Conservation (phyloP, 2,329 filamentous ascomycete genomes). For the Penicillium concentricum region DNA sequence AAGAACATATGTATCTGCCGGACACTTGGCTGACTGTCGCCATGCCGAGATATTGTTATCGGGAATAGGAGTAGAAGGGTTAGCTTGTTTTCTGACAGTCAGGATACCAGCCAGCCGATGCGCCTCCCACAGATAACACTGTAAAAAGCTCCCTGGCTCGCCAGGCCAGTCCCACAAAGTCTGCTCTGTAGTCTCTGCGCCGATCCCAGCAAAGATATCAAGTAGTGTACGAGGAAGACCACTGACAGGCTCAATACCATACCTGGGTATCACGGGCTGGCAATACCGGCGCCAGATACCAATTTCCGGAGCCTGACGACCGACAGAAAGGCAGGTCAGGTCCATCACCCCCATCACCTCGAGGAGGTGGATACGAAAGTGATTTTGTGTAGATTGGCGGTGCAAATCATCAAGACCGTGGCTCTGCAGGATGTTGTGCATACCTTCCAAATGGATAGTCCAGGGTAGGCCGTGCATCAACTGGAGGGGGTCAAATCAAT, state of each 20-base stretch:
- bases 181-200: constrained; percentile 23
- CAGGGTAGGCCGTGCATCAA: constrained; percentile 31
- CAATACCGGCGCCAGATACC: constrained; percentile 32
- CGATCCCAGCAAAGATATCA: constrained; percentile 29
- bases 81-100: constrained; percentile 15
- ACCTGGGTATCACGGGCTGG: constrained; percentile 7
- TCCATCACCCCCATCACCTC: constrained; percentile 37
- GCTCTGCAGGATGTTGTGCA: constrained; percentile 30
- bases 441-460: constrained; percentile 34
- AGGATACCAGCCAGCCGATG: constrained; percentile 30
- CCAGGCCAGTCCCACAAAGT: constrained; percentile 33
- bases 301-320: constrained; percentile 24
- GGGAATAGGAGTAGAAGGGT: neutral
- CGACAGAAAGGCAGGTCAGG: constrained; percentile 27
- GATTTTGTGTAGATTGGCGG: neutral
- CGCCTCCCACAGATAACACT: constrained; percentile 33
- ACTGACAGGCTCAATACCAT: constrained; percentile 27
- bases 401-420: constrained; percentile 9
- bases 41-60: neutral
- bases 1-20: constrained; percentile 17
- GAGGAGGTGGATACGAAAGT: constrained; percentile 26
- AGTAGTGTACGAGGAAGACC: constrained; percentile 30
- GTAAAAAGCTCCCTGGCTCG: constrained; percentile 24
- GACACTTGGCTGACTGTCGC: constrained; percentile 3
- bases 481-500: constrained; percentile 9